These are phyloP conservation scores for Chara braunii DNA, from an alignment of 139 green algal genomes.

Conservation along the genomic window DNA sequence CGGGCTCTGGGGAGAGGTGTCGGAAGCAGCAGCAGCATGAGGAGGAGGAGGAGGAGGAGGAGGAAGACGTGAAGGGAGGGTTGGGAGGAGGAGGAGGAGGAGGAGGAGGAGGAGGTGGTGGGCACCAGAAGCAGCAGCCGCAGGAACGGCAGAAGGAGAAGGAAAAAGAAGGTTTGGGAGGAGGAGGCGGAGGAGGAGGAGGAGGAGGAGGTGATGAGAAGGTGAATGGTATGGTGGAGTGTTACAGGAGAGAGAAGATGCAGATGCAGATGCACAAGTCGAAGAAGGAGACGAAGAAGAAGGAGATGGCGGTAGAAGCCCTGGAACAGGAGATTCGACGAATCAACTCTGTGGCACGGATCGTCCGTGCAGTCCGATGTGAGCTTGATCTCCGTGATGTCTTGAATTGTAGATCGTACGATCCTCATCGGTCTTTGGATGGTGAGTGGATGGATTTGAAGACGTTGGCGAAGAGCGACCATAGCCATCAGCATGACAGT, in stretches of 20 bases:
- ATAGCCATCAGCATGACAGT: constrained; percentile 7
- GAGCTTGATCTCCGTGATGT: constrained; percentile 13
- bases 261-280: neutral
- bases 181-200: neutral
- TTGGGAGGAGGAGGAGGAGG: neutral
- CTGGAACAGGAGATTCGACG: constrained; percentile 1
- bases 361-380: constrained; percentile 19
- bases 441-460: neutral
- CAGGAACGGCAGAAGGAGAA: neutral
- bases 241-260: neutral
- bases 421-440: constrained; percentile 14
- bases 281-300: neutral
- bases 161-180: neutral
- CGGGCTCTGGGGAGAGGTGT: neutral
- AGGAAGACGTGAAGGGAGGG: neutral
- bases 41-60: neutral
- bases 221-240: neutral
- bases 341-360: constrained; percentile 18
- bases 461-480: neutral
- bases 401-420: neutral
- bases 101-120: neutral
- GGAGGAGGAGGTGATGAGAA: neutral
- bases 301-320: constrained; percentile 1
- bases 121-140: neutral
- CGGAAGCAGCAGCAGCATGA: constrained; percentile 1